Evolutionary conservation across 1,139 yeast species (phyloP).

Genomic region (Sugiyamaella neomexicana): DNA sequence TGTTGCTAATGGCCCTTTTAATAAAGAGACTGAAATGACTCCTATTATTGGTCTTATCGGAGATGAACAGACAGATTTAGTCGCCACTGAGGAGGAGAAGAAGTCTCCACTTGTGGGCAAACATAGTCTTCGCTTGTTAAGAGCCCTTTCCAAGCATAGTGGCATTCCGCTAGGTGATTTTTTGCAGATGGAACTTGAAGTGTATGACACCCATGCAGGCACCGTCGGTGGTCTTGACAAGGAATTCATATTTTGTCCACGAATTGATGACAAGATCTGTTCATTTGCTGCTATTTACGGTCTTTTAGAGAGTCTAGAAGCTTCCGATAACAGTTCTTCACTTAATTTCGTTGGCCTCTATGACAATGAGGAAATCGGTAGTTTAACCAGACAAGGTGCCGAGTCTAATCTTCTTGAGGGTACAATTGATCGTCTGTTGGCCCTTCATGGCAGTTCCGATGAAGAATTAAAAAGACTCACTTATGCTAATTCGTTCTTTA

Average conservation of each 20-base stretch:
- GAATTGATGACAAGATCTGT: slow-evolving; percentile 89
- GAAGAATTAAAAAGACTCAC: slow-evolving; percentile 41
- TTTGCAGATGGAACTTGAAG: slow-evolving; percentile 81
- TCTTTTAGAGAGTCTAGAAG: slow-evolving; percentile 46
- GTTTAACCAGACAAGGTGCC: slow-evolving; percentile 91
- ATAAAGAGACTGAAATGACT: slow-evolving; percentile 80
- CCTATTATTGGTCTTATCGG: slow-evolving; percentile 72
- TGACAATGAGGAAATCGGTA: slow-evolving; percentile 94
- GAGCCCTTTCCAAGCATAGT: slow-evolving; percentile 67
- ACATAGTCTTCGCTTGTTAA: slow-evolving; percentile 73
- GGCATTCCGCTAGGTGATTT: slow-evolving; percentile 57
- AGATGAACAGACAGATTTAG: slow-evolving; percentile 41
- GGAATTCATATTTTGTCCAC: slow-evolving; percentile 87
- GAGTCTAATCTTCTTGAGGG: slow-evolving; percentile 83
- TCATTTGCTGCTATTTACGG: slow-evolving; percentile 80
- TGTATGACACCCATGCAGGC: slow-evolving; percentile 83
- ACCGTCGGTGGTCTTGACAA: slow-evolving; percentile 83
- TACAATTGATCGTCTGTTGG: slow-evolving; percentile 64
- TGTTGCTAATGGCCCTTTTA: slow-evolving; percentile 75
- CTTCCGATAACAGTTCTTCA: slow-evolving; percentile 53
- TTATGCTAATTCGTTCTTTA: slow-evolving; percentile 68
- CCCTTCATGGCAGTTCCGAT: slow-evolving; percentile 48
- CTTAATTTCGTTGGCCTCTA: slow-evolving; percentile 74
- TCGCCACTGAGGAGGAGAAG: slow-evolving; percentile 59
- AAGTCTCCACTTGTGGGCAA: slow-evolving; percentile 60